Conservation (phyloP, 768 basidiomycete species). For the Tylopilus cervinicoccineus region DNA sequence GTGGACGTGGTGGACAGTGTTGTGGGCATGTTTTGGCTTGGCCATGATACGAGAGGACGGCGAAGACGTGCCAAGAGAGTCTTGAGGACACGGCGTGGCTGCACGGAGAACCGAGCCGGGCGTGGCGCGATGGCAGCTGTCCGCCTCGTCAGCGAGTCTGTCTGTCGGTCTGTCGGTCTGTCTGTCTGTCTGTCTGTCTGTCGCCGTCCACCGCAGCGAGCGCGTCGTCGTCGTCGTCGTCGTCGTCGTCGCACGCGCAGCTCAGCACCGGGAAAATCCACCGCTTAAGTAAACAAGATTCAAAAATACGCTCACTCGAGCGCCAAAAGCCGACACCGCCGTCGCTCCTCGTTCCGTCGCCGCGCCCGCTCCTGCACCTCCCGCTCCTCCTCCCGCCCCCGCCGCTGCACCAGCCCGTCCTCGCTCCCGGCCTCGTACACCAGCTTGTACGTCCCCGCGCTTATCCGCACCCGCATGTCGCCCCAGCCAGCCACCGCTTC, state of each 20-base stretch:
- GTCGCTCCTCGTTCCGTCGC: constrained; percentile 54
- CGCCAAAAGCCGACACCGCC: constrained; percentile 35
- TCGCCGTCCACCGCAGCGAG: not conserved
- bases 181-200: not conserved
- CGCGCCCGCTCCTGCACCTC: constrained; percentile 37
- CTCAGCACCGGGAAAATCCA: not conserved
- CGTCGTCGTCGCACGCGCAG: not conserved
- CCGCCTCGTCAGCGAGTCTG: no score
- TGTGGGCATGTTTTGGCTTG: constrained; percentile 45
- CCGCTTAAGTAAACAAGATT: constrained; percentile 2
- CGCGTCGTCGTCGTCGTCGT: not conserved
- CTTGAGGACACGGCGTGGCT: constrained; percentile 33
- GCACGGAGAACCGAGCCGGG: not conserved
- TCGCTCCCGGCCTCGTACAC: constrained; percentile 66
- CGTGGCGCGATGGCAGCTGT: no score
- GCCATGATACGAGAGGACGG: constrained; percentile 43
- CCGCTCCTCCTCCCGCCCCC: constrained; percentile 32
- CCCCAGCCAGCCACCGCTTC: constrained; percentile 22
- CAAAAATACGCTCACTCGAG: constrained; percentile 15
- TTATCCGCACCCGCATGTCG: constrained; percentile 47
- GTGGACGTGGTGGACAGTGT: not conserved
- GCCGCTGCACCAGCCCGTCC: constrained; percentile 44
- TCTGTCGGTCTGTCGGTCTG: not conserved
- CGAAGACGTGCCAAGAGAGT: constrained; percentile 36
- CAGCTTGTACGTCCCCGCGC: constrained; percentile 60